A percentile compares a stretch with the other conserved stretches of the same genome.
These are phyloP conservation scores for Scenedesmus sp. DNA, from an alignment of 163 green algal species.

Conservation along the genomic window DNA sequence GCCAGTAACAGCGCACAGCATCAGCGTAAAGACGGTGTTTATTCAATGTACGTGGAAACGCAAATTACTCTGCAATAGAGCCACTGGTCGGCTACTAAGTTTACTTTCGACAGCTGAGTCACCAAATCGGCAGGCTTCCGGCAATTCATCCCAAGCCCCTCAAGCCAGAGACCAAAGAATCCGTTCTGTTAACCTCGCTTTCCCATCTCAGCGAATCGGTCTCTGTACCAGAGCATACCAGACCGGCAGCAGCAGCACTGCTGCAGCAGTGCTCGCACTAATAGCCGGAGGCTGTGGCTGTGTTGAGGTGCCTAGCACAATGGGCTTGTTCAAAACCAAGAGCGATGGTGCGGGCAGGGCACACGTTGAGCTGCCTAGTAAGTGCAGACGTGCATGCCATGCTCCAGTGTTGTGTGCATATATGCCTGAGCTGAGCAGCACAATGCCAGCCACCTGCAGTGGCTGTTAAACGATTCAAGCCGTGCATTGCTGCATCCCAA, in stretches of 20 bases:
- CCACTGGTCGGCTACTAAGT: not conserved
- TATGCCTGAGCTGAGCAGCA: not conserved
- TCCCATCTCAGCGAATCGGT: not conserved
- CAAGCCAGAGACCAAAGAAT: not conserved
- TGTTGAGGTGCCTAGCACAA: not conserved
- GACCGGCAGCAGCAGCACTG: slow-evolving; percentile 16
- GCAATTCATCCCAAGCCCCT: not conserved
- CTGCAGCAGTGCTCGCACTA: not conserved
- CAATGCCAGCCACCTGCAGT: not conserved
- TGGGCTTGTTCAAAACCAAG: slow-evolving; percentile 15
- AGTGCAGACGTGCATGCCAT: not conserved
- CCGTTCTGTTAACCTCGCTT: not conserved
- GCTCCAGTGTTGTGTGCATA: not conserved
- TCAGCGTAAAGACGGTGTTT: too few species aligned
- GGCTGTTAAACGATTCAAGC: not conserved
- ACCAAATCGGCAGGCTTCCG: not conserved
- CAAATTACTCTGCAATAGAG: not conserved
- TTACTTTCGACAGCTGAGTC: not conserved
- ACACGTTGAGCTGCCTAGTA: not conserved
- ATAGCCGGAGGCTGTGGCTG: not conserved
- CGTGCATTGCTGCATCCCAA: not conserved
- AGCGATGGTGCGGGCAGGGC: not conserved
- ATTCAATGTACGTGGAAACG: not conserved
- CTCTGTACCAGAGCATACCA: not conserved
- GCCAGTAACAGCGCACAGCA: not conserved